phyloP scores from a whole-genome alignment of 2,329 filamentous ascomycete genomes.

The Fusarium euwallaceae region DNA sequence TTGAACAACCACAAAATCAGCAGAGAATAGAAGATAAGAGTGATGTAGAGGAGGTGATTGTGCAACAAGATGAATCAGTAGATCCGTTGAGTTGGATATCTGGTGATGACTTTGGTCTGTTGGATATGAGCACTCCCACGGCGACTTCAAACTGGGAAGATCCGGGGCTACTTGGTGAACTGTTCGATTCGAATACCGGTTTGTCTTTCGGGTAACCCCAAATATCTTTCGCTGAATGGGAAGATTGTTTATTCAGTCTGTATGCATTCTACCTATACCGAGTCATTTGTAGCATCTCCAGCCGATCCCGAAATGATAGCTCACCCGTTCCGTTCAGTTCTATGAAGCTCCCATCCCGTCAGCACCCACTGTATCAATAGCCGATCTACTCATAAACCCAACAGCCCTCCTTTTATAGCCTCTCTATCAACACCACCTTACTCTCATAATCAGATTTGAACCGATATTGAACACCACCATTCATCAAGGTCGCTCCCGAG shows the following conservation, averaged over 20 bases:
- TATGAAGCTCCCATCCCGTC: background rate
- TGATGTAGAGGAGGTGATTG: constrained; percentile 27
- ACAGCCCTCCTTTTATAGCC: constrained; percentile 18
- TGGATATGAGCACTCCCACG: constrained; percentile 29
- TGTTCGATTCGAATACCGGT: constrained; percentile 4
- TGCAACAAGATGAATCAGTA: constrained; percentile 2
- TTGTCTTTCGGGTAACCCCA: constrained; percentile 9
- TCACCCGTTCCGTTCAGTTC: background rate
- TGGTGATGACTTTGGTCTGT: constrained; percentile 12
- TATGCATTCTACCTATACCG: background rate
- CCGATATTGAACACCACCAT: constrained; percentile 67
- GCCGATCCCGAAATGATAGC: background rate
- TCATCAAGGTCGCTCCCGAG: constrained; percentile 73
- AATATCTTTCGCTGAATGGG: background rate
- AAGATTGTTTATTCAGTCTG: background rate
- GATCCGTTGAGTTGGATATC: constrained; percentile 15
- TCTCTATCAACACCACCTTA: constrained; percentile 67
- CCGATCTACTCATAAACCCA: background rate
- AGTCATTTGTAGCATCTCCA: background rate
- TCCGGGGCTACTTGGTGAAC: background rate
- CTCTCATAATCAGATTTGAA: constrained; percentile 70
- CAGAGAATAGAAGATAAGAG: background rate
- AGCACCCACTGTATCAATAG: background rate
- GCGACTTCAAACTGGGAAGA: constrained; percentile 20
- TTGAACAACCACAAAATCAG: constrained; percentile 6